Conservation (phyloP, 2,329 filamentous ascomycete genomes). For the Pseudopyricularia cyperi region DNA sequence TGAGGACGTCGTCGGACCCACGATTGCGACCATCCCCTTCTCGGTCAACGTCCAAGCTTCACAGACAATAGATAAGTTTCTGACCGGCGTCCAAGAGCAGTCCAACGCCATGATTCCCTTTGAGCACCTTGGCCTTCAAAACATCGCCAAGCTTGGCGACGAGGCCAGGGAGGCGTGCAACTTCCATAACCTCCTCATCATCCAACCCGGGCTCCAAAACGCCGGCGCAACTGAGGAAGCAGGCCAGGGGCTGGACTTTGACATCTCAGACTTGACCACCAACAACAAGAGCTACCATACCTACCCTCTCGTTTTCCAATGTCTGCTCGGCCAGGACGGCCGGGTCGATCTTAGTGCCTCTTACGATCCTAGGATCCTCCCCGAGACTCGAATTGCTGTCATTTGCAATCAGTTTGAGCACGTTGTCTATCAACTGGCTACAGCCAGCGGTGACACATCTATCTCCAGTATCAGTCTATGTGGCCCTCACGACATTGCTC, state of each 20-base stretch:
- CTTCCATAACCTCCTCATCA: neutral
- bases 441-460: neutral
- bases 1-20: conserved; percentile 14
- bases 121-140: neutral
- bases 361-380: neutral
- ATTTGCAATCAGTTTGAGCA: neutral
- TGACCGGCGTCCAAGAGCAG: neutral
- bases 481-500: neutral
- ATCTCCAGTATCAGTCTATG: neutral
- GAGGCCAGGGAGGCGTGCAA: neutral
- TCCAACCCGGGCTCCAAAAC: neutral
- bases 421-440: neutral
- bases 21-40: conserved; percentile 17
- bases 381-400: neutral
- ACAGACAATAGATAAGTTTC: conserved; percentile 3
- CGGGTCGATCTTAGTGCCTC: neutral
- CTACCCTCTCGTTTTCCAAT: neutral
- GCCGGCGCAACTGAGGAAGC: neutral
- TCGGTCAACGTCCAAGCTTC: conserved; percentile 7
- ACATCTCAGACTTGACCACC: neutral
- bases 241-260: neutral
- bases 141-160: neutral
- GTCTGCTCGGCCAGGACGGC: neutral
- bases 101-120: neutral
- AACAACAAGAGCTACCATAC: neutral